These are phyloP conservation scores for Pleurostoma richardsiae DNA, from an alignment of 2,329 filamentous ascomycete genomes.

Conservation along the genomic window DNA sequence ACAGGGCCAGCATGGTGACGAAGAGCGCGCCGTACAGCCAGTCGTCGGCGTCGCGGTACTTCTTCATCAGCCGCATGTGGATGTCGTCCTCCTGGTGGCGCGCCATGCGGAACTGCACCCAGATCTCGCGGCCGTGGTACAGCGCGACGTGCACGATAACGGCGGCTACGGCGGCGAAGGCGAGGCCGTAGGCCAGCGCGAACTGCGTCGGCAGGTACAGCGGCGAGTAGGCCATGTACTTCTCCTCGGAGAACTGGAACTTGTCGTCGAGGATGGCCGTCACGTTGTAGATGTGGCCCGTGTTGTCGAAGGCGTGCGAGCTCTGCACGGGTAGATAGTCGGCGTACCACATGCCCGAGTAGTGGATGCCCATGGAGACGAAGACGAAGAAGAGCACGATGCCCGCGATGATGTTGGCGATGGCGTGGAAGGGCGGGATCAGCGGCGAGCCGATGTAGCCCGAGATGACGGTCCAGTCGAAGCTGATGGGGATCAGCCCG, in stretches of 20 bases:
- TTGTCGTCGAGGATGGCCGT: conserved; percentile 51
- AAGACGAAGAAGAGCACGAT: conserved; percentile 50
- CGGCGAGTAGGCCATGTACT: conserved; percentile 61
- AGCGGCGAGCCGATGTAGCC: conserved; percentile 45
- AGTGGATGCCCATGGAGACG: conserved; percentile 55
- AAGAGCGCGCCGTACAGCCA: conserved; percentile 54
- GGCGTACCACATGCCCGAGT: conserved; percentile 50
- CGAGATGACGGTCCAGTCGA: conserved; percentile 36
- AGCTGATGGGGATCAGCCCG: conserved; percentile 28
- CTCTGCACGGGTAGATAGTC: conserved; percentile 59
- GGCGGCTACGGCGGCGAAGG: conserved; percentile 62
- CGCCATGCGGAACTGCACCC: conserved; percentile 48
- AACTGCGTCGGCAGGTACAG: conserved; percentile 61
- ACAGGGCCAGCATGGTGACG: conserved; percentile 46
- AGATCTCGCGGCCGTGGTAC: conserved; percentile 52
- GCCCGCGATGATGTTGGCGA: conserved; percentile 48
- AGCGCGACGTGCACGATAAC: conserved; percentile 51
- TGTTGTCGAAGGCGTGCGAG: conserved; percentile 60
- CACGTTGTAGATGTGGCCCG: conserved; percentile 54
- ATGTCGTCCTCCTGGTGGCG: conserved; percentile 53
- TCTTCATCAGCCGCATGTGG: conserved; percentile 58
- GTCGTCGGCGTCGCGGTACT: conserved; percentile 53
- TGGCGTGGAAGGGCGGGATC: conserved; percentile 49
- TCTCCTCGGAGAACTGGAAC: conserved; percentile 52
- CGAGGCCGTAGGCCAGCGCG: conserved; percentile 54